Evolutionary conservation across 345 rosid species (phyloP), one percentile per base, ranked within the genome.

Genomic region (Citrus reticulata): DNA sequence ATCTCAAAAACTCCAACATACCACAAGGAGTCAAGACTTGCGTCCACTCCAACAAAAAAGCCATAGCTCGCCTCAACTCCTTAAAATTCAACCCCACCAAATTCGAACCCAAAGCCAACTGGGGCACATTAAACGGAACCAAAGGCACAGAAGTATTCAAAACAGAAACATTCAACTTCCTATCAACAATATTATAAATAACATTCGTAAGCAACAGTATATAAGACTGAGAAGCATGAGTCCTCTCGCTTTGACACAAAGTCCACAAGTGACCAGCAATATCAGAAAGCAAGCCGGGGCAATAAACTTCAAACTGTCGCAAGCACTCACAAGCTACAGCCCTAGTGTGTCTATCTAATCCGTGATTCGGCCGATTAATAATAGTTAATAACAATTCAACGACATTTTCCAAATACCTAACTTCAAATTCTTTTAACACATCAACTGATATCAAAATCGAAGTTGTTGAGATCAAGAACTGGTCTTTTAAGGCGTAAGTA

Each of bases 271-370:
- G 97, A 7, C 93, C 97, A 55, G 89, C 91, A 64, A 93, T 76
- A 64, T 88, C 95, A 4, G 97, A 87, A 27, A 96, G 82, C 89
- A 96, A 80, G 82, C 98, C 91, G 42, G 99, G 97, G 74, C 83
- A 91, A 22, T 84, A 80, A 70, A 80, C 91, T 87, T 96, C 98
- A 35, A 96, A 79, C 81, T 96, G 93, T 11, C 99, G 91, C 68
- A 96, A 81, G 69, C 99, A 96, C 88, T 94, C 97, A 68, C 92
- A 90, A 3, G 98, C 98, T 7, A 89, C 69, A n/a, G 87, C 95
- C 55, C 99, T 88, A 0, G 95, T 89, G 24, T 96, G 97, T 37
- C 98, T 89, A 57, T 96, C 98, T 5, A 87, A 78, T 6, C 97
- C 93, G 46, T 94, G 98, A 72, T 96, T 96, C 9, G 97, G 98